Percentiles rank a stretch among this genome's conserved stretches.
Evolutionary conservation across 306 rosid genomes (phyloP).

Genomic region (barrel medic (Medicago truncatula)): MtrunA17r5.0-ANR NC_053043.1:31500501-31501000

Average conservation of each 20-base stretch:
- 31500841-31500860: too few species aligned
- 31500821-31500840: too few species aligned
- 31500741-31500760: constrained; percentile 50
- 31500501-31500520: constrained; percentile 44
- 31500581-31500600: constrained; percentile 53
- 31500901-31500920: too few species aligned
- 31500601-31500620: constrained; percentile 41
- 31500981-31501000: too few species aligned
- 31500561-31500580: constrained; percentile 37
- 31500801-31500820: too few species aligned
- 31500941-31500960: too few species aligned
- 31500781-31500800: too few species aligned
- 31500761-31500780: constrained; percentile 48
- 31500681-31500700: constrained; percentile 38
- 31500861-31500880: too few species aligned
- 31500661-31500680: constrained; percentile 47
- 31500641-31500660: constrained; percentile 28
- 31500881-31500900: too few species aligned
- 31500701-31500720: constrained; percentile 44
- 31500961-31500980: too few species aligned
- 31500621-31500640: constrained; percentile 46
- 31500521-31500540: constrained; percentile 52
- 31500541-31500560: constrained; percentile 49
- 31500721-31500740: constrained; percentile 29
- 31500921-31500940: too few species aligned